Evolutionary conservation across 345 rosid species (phyloP).

Genomic region (Pugionium cornutum): DNA sequence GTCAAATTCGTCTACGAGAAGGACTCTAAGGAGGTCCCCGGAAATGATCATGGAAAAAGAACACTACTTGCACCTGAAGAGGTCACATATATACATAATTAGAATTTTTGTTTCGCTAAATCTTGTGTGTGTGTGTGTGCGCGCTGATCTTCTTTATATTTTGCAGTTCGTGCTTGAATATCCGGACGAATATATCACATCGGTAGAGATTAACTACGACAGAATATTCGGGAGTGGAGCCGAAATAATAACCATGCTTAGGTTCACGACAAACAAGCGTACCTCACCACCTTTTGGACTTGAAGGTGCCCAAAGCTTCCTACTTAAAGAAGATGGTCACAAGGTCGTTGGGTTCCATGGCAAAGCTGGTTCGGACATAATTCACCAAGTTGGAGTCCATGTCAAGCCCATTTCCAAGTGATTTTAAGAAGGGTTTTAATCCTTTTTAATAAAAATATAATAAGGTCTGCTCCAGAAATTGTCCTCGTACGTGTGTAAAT

Average conservation of each 20-base stretch:
- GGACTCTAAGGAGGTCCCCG: constrained; percentile 22
- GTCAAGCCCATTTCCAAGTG: constrained; percentile 37
- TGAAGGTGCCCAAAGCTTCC: constrained; percentile 6
- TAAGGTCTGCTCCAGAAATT: constrained; percentile 2
- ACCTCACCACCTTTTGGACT: constrained; percentile 34
- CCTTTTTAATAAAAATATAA: background rate
- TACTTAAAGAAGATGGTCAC: constrained; percentile 16
- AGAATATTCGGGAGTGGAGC: constrained; percentile 29
- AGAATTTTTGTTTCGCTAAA: background rate
- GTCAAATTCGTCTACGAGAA: constrained; percentile 30
- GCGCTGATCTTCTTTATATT: background rate
- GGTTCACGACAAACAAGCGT: constrained; percentile 30
- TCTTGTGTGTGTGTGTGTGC: background rate
- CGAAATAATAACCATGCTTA: constrained; percentile 30
- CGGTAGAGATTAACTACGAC: constrained; percentile 24
- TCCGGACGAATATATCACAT: constrained; percentile 27
- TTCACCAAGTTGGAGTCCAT: constrained; percentile 36
- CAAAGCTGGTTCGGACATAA: constrained; percentile 21
- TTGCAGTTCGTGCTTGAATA: constrained; percentile 28
- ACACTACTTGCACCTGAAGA: constrained; percentile 36
- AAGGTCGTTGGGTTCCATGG: constrained; percentile 38
- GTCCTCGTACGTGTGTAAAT: constrained; percentile 23
- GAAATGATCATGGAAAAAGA: constrained; percentile 30
- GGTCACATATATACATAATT: constrained; percentile 6
- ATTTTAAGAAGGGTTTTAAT: background rate